Percentiles rank a stretch among this genome's conserved stretches.
Evolutionary conservation across 495 filamentous ascomycete genomes (phyloP).

Genomic region (Oidiodendron maius): DNA sequence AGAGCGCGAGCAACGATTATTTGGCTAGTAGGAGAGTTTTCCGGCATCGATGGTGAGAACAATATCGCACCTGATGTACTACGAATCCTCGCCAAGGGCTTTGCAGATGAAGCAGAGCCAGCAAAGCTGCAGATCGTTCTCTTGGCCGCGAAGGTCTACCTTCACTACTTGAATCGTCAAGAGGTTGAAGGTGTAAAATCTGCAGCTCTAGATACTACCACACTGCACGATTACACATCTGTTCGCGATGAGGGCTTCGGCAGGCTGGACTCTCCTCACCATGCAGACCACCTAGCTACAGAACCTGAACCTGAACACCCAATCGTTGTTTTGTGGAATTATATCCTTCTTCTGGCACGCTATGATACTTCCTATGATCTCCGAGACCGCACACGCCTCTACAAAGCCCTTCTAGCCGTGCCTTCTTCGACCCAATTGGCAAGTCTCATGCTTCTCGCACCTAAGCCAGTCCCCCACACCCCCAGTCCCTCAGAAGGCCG

Average conservation of each 20-base stretch:
- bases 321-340: slow-evolving; percentile 72
- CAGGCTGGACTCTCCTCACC: slow-evolving; percentile 21
- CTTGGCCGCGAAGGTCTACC: slow-evolving; percentile 88
- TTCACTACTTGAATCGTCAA: slow-evolving; percentile 76
- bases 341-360: slow-evolving; percentile 76
- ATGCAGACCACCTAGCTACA: slow-evolving; percentile 20
- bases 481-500: slow-evolving; percentile 79
- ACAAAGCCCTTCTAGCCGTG: slow-evolving; percentile 72
- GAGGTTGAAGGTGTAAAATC: slow-evolving; percentile 30
- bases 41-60: slow-evolving; percentile 67
- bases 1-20: slow-evolving; percentile 88
- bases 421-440: slow-evolving; percentile 78
- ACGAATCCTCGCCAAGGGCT: slow-evolving; percentile 80
- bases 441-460: slow-evolving; percentile 81
- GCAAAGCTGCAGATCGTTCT: slow-evolving; percentile 89
- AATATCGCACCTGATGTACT: slow-evolving; percentile 92
- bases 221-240: slow-evolving; percentile 18
- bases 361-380: slow-evolving; percentile 95
- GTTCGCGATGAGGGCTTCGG: slow-evolving; percentile 23
- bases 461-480: slow-evolving; percentile 85
- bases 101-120: slow-evolving; percentile 73
- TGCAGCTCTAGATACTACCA: slow-evolving; percentile 2
- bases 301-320: slow-evolving; percentile 51
- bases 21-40: slow-evolving; percentile 95
- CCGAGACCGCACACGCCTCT: slow-evolving; percentile 81